Base-by-base conservation (phyloP, 495 filamentous ascomycete species). In the Pyronema domesticum region DNA sequence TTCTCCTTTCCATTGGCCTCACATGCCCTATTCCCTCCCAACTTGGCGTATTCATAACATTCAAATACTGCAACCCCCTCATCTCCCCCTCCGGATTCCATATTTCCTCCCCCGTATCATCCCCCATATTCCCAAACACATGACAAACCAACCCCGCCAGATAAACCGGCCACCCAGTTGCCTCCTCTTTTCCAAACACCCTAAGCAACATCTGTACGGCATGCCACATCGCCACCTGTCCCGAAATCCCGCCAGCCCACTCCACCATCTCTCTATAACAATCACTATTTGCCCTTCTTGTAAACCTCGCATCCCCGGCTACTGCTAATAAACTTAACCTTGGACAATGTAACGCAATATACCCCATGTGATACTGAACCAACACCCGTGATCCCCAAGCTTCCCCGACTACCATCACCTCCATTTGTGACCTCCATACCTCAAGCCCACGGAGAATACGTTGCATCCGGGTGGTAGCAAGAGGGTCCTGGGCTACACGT, bases 331-430 rank as follows among this genome's bases (percentile, higher is more conserved):
- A 58, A 34, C 55, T 60, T 37, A 58, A 56, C 46, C 66, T 55
- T 17, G 62, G 62, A 49, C 60, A 62, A 46, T 66, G 63, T n/a
- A 65, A 59, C 15, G 59, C 51, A 30, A 66, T 65, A 42, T 65
- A 59, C 52, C 57, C 59, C n/a, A 63, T 57, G 48, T 65, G 63
- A 55, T 65, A 66, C 59, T 65, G 65, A 34, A 65, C 53, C 59
- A 65, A 56, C 15, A 63, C 60, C 44, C 57, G 58, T 43, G 65
- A 55, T 45, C 62, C 58, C 54, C 53, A 65, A 35, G 57, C 37
- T 47, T 64, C 55, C n/a, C 52, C 48, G 48, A 65, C 54, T 52
- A 63, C 55, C 46, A 61, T 62, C 45, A 53, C 57, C 14, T 65
- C 56, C 54, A 66, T 62, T 54, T 65, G 64, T 50, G 55, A 54